These are phyloP conservation scores for Diaporthe sp. DNA, from an alignment of 2,329 filamentous ascomycete genomes.

Conservation along the genomic window DNA sequence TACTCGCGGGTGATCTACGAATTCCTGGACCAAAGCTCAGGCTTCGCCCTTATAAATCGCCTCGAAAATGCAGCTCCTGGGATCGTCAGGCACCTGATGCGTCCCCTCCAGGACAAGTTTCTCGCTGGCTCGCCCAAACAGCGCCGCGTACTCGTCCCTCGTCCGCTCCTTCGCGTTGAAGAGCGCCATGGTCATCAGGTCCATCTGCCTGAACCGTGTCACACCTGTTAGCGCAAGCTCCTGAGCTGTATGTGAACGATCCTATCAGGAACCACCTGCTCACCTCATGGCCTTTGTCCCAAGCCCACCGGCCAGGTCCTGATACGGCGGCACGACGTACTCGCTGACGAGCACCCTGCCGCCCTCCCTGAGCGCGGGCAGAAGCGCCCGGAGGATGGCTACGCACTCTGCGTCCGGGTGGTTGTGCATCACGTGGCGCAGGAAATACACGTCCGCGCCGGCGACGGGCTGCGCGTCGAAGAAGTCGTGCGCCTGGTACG, in stretches of 20 bases:
- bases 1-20: no score
- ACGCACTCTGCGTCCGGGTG: conserved; percentile 55
- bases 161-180: conserved; percentile 23
- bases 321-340: not conserved
- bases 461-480: conserved; percentile 56
- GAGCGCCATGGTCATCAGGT: conserved; percentile 23
- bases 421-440: conserved; percentile 61
- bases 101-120: not conserved
- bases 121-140: not conserved
- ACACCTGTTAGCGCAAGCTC: not conserved
- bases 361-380: not conserved
- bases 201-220: not conserved
- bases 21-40: not conserved
- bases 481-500: conserved; percentile 55
- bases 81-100: conserved; percentile 13
- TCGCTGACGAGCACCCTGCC: conserved; percentile 1
- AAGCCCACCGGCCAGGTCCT: not conserved
- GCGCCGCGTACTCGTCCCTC: not conserved
- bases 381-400: conserved; percentile 48
- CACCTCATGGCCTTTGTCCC: conserved; percentile 5
- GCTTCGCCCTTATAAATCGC: not conserved
- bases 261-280: no score
- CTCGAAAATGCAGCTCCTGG: conserved; percentile 8
- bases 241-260: no score
- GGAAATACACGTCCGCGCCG: conserved; percentile 55